Evolutionary conservation across 2,329 filamentous ascomycete species (phyloP).

Genomic region (Penicillium sp.): DNA sequence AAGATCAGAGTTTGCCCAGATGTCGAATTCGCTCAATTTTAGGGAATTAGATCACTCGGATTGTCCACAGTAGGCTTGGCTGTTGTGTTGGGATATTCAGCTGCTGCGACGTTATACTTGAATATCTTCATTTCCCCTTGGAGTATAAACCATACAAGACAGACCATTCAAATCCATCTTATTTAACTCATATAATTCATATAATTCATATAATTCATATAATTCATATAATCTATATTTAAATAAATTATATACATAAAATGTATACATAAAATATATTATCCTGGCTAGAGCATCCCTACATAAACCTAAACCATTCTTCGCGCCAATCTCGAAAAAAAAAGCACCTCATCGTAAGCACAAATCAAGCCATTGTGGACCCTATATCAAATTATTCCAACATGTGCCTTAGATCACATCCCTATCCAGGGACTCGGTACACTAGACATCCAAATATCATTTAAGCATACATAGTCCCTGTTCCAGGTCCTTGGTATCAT

Average conservation of each 20-base stretch:
- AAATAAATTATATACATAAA: background rate
- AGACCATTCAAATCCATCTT: background rate
- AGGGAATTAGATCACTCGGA: background rate
- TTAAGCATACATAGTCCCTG: slow-evolving; percentile 11
- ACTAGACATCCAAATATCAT: background rate
- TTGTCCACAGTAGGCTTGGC: too few relatives aligned
- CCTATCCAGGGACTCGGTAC: background rate
- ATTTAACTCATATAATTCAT: background rate
- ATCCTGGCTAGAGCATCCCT: background rate
- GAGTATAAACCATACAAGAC: background rate
- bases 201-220: background rate
- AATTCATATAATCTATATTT: background rate
- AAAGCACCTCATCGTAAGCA: slow-evolving; percentile 24
- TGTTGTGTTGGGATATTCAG: too few relatives aligned
- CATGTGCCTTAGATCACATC: background rate
- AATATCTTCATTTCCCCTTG: background rate
- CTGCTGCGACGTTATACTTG: background rate
- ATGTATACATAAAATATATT: too few relatives aligned
- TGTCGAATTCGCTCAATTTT: background rate
- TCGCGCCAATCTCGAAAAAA: background rate
- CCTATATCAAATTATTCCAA: background rate
- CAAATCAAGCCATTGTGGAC: slow-evolving; percentile 21
- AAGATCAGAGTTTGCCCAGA: background rate
- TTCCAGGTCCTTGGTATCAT: background rate
- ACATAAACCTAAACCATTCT: too few relatives aligned